A percentile compares a stretch with the other conserved stretches of the same genome.
Conservation (phyloP, 768 basidiomycete genomes). For the Hygrophorus pudorinus region DNA sequence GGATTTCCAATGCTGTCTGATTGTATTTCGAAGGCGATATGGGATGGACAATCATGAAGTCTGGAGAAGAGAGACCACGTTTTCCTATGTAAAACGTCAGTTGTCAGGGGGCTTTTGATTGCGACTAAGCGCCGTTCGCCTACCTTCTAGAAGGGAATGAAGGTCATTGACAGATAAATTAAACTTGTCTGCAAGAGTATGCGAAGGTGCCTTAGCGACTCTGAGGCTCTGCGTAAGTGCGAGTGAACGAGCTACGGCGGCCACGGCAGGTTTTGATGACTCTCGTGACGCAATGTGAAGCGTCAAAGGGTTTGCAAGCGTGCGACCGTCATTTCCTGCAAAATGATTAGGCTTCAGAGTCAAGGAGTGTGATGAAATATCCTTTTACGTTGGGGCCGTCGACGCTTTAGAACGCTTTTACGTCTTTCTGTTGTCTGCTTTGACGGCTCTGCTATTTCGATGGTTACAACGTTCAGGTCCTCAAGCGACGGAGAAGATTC, state of each 20-base stretch:
- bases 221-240: slow-evolving; percentile 21
- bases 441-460: slow-evolving; percentile 9
- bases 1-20: slow-evolving; percentile 46
- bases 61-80: slow-evolving; percentile 52
- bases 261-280: slow-evolving; percentile 59
- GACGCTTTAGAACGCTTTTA: slow-evolving; percentile 3
- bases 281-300: slow-evolving; percentile 48
- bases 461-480: slow-evolving; percentile 15
- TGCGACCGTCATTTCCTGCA: not conserved
- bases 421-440: slow-evolving; percentile 4
- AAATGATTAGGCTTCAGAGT: not conserved
- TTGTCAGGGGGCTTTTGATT: not conserved
- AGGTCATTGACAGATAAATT: slow-evolving; percentile 35
- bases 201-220: slow-evolving; percentile 11
- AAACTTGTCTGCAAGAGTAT: slow-evolving; percentile 17
- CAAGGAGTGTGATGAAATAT: not conserved
- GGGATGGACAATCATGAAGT: slow-evolving; percentile 69
- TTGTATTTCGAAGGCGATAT: slow-evolving; percentile 28
- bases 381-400: slow-evolving; percentile 5
- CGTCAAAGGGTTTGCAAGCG: slow-evolving; percentile 22
- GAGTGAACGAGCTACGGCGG: slow-evolving; percentile 39
- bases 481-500: slow-evolving; percentile 13
- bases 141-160: slow-evolving; percentile 50
- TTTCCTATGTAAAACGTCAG: slow-evolving; percentile 26
- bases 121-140: not conserved